Conservation (phyloP, 2,329 filamentous ascomycete species). For the Sporothrix luriei region DNA sequence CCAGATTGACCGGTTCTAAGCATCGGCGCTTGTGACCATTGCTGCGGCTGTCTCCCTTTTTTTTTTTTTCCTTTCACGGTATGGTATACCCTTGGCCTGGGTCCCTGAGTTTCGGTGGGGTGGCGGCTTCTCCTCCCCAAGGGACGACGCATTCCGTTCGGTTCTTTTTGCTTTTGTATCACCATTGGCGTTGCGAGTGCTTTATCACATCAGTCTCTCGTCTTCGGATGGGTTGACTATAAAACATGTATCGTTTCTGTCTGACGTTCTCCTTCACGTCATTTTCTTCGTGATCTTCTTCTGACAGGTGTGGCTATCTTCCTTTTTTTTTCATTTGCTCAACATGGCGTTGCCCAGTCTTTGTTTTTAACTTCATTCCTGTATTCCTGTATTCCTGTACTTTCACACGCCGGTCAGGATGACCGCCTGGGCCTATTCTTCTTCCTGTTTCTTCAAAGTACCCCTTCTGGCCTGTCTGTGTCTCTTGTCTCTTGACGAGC, state of each 20-base stretch:
- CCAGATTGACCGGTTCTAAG: slow-evolving; percentile 30
- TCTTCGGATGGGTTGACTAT: background rate
- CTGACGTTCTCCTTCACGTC: background rate
- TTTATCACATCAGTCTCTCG: background rate
- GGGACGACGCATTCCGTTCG: background rate
- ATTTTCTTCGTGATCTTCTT: background rate
- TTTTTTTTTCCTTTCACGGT: too few relatives aligned
- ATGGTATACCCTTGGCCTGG: too few relatives aligned
- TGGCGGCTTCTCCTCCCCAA: background rate
- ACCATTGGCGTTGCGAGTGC: slow-evolving; percentile 22
- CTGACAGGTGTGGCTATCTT: background rate
- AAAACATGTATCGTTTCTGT: too few relatives aligned
- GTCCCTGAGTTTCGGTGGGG: too few relatives aligned
- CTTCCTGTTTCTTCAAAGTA: background rate
- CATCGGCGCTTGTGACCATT: background rate
- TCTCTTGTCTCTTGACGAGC: background rate
- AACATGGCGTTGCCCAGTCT: slow-evolving; percentile 22
- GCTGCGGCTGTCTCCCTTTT: background rate
- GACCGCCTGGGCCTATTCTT: background rate
- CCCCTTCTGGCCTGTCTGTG: background rate
- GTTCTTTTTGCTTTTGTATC: slow-evolving; percentile 22
- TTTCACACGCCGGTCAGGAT: too few relatives aligned
- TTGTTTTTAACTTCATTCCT: background rate
- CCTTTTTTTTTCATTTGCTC: slow-evolving; percentile 7
- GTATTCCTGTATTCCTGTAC: slow-evolving; percentile 6